phyloP scores from a whole-genome alignment of 495 filamentous ascomycete genomes.

The Penicillium alfredii region DNA sequence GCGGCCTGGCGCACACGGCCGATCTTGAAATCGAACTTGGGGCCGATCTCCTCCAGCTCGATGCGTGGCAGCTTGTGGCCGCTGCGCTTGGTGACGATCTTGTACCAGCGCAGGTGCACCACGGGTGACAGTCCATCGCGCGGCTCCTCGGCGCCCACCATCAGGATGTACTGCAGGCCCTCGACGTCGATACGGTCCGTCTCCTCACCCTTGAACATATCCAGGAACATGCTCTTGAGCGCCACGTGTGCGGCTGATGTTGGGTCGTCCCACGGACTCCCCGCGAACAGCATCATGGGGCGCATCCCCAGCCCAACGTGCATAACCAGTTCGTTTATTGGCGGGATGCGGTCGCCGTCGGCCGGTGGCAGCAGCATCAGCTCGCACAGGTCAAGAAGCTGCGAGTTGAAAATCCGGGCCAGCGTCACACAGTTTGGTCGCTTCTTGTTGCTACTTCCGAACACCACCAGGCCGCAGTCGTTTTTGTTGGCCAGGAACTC shows the following conservation, averaged over 20 bases:
- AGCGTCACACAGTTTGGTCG: constrained; percentile 83
- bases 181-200: constrained; percentile 81
- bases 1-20: constrained; percentile 76
- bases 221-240: constrained; percentile 78
- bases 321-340: constrained; percentile 80
- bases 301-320: constrained; percentile 66
- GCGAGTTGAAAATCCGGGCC: constrained; percentile 72
- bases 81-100: constrained; percentile 75
- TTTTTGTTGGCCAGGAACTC: constrained; percentile 96
- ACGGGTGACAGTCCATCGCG: constrained; percentile 55
- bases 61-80: constrained; percentile 83
- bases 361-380: constrained; percentile 66
- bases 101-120: constrained; percentile 78
- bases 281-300: constrained; percentile 82
- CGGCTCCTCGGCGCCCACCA: constrained; percentile 72
- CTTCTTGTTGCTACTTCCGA: constrained; percentile 84
- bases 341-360: constrained; percentile 53
- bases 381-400: constrained; percentile 91
- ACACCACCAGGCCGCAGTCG: constrained; percentile 74
- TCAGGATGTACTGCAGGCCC: constrained; percentile 83
- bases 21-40: constrained; percentile 87
- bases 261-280: constrained; percentile 74
- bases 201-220: constrained; percentile 80
- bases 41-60: constrained; percentile 92
- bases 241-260: constrained; percentile 68